Evolutionary conservation across 441 rosid genomes (phyloP).

Genomic region (Codiaeum variegatum): DNA sequence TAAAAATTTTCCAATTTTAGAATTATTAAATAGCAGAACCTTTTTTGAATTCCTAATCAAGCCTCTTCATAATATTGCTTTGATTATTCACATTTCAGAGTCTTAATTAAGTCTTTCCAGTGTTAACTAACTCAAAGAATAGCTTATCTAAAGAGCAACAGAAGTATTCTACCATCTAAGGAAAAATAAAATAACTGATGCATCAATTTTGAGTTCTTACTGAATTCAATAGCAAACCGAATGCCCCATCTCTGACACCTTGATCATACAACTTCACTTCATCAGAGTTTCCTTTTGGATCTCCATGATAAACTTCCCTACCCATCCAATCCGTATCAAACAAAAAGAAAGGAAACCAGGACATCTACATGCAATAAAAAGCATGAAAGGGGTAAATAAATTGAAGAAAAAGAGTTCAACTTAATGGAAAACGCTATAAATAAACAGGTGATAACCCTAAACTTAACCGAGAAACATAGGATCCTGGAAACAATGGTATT

Average conservation of each 20-base stretch:
- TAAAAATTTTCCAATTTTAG: not conserved
- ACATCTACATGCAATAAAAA: conserved; percentile 51
- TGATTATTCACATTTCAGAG: not conserved
- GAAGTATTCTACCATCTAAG: not conserved
- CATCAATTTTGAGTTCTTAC: conserved; percentile 69
- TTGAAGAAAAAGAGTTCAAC: not conserved
- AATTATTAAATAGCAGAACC: not conserved
- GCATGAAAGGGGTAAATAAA: conserved; percentile 7
- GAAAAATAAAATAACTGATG: conserved; percentile 18
- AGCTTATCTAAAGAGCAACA: not conserved
- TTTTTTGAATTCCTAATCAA: no score
- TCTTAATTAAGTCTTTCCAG: not conserved
- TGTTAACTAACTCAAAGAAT: conserved; percentile 2
- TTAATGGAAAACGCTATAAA: conserved; percentile 1
- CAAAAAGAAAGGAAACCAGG: conserved; percentile 97
- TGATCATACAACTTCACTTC: conserved; percentile 62
- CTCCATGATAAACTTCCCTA: conserved; percentile 90
- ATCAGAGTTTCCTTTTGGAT: conserved; percentile 66
- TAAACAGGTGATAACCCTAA: conserved; percentile 3
- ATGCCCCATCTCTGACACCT: conserved; percentile 97
- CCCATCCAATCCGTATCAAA: conserved; percentile 99
- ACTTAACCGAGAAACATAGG: not conserved
- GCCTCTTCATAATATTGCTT: not conserved
- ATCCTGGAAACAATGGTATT: not conserved
- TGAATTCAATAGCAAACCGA: conserved; percentile 97